Conservation (phyloP, 768 basidiomycete species). For the Rhodotorula diobovata region DNA sequence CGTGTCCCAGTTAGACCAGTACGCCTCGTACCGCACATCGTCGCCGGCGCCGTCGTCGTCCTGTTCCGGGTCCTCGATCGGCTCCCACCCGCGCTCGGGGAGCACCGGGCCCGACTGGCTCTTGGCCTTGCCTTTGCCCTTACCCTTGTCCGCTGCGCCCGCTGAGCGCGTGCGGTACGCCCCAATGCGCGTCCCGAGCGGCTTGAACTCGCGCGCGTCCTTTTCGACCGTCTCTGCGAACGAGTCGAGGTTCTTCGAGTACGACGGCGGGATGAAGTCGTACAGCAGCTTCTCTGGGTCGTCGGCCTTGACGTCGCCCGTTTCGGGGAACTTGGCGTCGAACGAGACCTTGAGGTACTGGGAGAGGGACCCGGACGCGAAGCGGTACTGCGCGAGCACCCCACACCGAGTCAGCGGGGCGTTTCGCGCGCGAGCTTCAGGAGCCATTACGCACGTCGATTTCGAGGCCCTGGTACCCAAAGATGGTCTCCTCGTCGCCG, state of each 20-base stretch:
- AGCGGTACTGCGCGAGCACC: slow-evolving; percentile 58
- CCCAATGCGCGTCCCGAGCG: slow-evolving; percentile 68
- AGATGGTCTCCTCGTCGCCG: slow-evolving; percentile 93
- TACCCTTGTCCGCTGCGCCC: slow-evolving; percentile 49
- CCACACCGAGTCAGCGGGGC: neutral
- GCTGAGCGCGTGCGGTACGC: slow-evolving; percentile 62
- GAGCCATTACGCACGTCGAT: slow-evolving; percentile 64
- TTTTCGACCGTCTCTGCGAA: slow-evolving; percentile 69
- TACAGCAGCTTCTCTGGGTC: slow-evolving; percentile 75
- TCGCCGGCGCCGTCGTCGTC: slow-evolving; percentile 56
- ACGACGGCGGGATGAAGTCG: slow-evolving; percentile 72
- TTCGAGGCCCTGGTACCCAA: slow-evolving; percentile 78
- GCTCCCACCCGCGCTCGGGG: slow-evolving; percentile 31
- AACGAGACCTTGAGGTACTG: slow-evolving; percentile 69
- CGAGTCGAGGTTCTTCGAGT: slow-evolving; percentile 61
- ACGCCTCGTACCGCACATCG: slow-evolving; percentile 76
- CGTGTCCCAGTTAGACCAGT: slow-evolving; percentile 81
- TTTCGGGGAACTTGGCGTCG: slow-evolving; percentile 59
- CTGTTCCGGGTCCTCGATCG: slow-evolving; percentile 9
- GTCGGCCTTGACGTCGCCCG: slow-evolving; percentile 65
- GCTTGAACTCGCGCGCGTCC: slow-evolving; percentile 73
- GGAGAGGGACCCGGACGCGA: slow-evolving; percentile 79
- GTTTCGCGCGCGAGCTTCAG: neutral
- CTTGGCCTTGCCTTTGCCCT: slow-evolving; percentile 57
- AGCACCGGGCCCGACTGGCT: slow-evolving; percentile 39